Conservation (phyloP, 2,329 filamentous ascomycete genomes). For the Paecilomyces sp. region DNA sequence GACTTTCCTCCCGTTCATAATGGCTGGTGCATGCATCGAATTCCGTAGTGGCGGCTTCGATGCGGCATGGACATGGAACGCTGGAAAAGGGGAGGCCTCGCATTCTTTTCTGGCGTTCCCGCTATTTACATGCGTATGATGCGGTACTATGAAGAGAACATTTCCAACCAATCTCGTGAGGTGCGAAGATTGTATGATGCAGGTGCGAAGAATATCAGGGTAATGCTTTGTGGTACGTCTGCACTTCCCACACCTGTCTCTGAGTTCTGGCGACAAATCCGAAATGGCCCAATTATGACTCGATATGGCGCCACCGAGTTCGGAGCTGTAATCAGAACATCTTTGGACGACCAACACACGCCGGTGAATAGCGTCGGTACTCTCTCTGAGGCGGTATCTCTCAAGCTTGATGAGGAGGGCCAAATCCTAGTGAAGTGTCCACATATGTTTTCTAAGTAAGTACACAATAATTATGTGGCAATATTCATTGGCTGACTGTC, state of each 20-base stretch:
- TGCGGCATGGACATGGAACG: constrained; percentile 31
- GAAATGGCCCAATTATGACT: constrained; percentile 35
- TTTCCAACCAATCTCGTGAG: constrained; percentile 9
- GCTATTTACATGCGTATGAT: constrained; percentile 38
- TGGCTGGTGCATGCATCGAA: constrained; percentile 34
- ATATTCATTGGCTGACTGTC: background rate
- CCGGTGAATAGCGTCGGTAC: too few species aligned
- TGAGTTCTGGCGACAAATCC: constrained; percentile 43
- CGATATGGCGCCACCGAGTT: constrained; percentile 41
- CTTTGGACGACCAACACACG: constrained; percentile 30
- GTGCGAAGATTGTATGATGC: constrained; percentile 31
- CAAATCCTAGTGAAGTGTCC: constrained; percentile 37
- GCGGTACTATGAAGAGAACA: constrained; percentile 20
- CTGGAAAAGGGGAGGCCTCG: constrained; percentile 16
- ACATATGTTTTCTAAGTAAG: constrained; percentile 35
- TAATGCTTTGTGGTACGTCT: constrained; percentile 31
- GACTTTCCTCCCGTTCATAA: constrained; percentile 31
- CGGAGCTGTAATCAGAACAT: constrained; percentile 37
- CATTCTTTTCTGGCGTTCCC: constrained; percentile 37
- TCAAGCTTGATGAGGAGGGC: constrained; percentile 42
- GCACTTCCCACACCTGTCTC: constrained; percentile 44
- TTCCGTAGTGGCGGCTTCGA: constrained; percentile 35
- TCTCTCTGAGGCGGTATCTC: constrained; percentile 25
- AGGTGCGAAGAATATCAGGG: constrained; percentile 25
- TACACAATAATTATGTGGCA: too few species aligned